Conservation (phyloP, 345 rosid species). For the Aquilaria yunnanensis region DNA sequence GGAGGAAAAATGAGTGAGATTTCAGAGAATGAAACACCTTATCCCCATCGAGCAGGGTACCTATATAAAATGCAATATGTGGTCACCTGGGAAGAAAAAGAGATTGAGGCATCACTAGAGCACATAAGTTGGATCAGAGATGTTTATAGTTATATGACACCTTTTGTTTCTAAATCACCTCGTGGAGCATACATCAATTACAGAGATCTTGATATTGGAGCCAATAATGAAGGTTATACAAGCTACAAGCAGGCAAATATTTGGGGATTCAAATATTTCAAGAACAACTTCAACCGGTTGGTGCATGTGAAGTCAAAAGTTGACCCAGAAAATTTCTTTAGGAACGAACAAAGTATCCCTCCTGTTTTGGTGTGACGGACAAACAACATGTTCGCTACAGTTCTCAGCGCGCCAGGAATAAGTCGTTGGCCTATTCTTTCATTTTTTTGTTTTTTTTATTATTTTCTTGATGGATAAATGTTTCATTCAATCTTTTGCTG, state of each 20-base stretch:
- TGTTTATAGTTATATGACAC: neutral
- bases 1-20: too few species aligned
- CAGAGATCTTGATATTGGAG: neutral
- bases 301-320: neutral
- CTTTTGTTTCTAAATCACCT: neutral
- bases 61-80: slow-evolving; percentile 2
- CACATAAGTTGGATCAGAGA: neutral
- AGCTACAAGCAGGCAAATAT: neutral
- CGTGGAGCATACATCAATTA: neutral
- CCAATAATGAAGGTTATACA: neutral
- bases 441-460: too few species aligned
- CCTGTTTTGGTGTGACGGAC: too few species aligned
- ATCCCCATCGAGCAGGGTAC: slow-evolving; percentile 1
- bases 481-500: too few species aligned
- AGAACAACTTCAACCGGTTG: neutral
- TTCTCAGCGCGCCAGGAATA: too few species aligned
- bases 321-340: neutral
- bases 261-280: neutral
- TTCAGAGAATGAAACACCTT: too few species aligned
- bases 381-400: too few species aligned
- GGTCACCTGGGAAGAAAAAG: neutral
- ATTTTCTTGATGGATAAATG: too few species aligned
- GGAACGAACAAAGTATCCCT: neutral
- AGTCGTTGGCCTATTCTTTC: too few species aligned
- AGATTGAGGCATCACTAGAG: neutral